These are phyloP conservation scores for Hypoxylon sp. DNA, from an alignment of 2,329 filamentous ascomycete species.

Conservation along the genomic window DNA sequence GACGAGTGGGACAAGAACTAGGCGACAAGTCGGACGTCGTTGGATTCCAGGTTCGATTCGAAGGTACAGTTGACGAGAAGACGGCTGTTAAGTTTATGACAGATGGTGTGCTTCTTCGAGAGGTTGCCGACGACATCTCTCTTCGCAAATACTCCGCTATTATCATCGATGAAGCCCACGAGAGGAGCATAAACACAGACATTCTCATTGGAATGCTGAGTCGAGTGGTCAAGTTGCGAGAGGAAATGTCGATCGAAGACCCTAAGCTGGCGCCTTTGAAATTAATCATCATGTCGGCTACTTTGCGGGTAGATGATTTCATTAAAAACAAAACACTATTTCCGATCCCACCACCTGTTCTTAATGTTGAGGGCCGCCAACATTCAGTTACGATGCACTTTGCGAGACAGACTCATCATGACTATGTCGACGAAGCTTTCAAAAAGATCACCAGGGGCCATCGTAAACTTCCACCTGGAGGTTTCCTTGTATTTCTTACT, in stretches of 20 bases:
- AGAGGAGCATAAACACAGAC: slow-evolving; percentile 96
- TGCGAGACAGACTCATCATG: slow-evolving; percentile 78
- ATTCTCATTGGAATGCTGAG: slow-evolving; percentile 98
- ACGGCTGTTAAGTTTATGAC: slow-evolving; percentile 99
- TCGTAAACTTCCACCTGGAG: slow-evolving; percentile 86
- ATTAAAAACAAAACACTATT: slow-evolving; percentile 86
- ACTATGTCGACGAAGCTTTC: slow-evolving; percentile 92
- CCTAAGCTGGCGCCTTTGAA: slow-evolving; percentile 80
- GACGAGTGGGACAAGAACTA: slow-evolving; percentile 86
- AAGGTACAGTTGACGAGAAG: slow-evolving; percentile 79
- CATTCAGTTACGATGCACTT: slow-evolving; percentile 93
- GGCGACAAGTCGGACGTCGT: slow-evolving; percentile 80
- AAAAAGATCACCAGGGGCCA: slow-evolving; percentile 88
- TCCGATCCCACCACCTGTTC: slow-evolving; percentile 77
- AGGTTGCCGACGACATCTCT: slow-evolving; percentile 88
- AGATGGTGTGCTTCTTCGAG: slow-evolving; percentile 91
- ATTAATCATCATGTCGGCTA: slow-evolving; percentile 98
- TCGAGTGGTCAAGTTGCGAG: slow-evolving; percentile 84
- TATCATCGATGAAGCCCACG: slow-evolving; percentile 96
- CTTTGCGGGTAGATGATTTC: slow-evolving; percentile 88
- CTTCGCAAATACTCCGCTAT: slow-evolving; percentile 91
- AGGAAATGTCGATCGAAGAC: slow-evolving; percentile 77
- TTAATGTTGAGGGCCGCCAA: slow-evolving; percentile 91
- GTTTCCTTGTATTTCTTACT: slow-evolving; percentile 93
- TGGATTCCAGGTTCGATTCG: slow-evolving; percentile 94